Percentiles rank a stretch among this genome's conserved stretches.
Conservation (phyloP, 1,284 basidiomycete species). For the Porogramme epimiltina region DNA sequence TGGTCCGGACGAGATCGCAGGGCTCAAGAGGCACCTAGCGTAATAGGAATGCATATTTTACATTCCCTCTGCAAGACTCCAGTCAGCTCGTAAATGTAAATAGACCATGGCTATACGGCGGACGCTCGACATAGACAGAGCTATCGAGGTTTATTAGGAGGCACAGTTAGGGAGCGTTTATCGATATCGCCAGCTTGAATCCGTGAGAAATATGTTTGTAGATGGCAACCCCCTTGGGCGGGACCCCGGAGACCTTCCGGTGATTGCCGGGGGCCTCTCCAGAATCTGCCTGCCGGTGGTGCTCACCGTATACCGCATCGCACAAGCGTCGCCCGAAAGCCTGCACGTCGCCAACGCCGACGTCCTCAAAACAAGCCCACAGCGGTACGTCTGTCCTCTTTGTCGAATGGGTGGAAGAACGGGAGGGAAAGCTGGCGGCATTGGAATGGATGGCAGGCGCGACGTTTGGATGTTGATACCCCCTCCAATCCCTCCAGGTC, state of each 20-base stretch:
- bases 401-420: conserved; percentile 29
- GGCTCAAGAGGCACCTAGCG: conserved; percentile 7
- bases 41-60: too few species aligned
- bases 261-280: conserved; percentile 21
- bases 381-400: conserved; percentile 33
- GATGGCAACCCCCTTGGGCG: not conserved
- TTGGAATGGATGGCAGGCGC: conserved; percentile 32
- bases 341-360: conserved; percentile 36
- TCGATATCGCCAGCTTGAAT: too few species aligned
- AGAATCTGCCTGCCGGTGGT: conserved; percentile 17
- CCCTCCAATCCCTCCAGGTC: conserved; percentile 31
- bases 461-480: conserved; percentile 36
- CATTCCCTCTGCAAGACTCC: too few species aligned
- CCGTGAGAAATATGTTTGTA: not conserved
- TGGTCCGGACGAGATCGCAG: conserved; percentile 63
- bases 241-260: conserved; percentile 17
- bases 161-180: too few species aligned
- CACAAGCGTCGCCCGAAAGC: conserved; percentile 32
- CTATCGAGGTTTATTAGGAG: too few species aligned
- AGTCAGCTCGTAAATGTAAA: too few species aligned
- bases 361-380: conserved; percentile 35
- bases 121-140: too few species aligned
- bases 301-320: conserved; percentile 27
- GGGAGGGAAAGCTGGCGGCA: conserved; percentile 24
- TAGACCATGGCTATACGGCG: too few species aligned